phyloP scores from a whole-genome alignment of 768 basidiomycete species.

The Hygrocybe coccinea region DNA sequence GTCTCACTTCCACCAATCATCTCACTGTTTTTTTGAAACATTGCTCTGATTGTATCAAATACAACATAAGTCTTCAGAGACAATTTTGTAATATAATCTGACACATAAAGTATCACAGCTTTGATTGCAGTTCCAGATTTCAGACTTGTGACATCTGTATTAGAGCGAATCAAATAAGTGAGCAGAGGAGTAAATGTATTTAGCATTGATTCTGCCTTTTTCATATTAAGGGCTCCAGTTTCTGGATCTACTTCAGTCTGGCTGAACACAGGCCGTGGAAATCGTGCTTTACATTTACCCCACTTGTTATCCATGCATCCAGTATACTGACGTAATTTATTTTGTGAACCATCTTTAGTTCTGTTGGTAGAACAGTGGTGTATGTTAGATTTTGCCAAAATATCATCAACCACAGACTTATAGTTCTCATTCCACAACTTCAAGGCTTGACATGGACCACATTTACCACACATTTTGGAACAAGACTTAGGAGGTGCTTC shows the following conservation, averaged over 20 bases:
- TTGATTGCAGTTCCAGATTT: conserved; percentile 35
- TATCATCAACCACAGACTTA: conserved; percentile 23
- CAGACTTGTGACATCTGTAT: conserved; percentile 33
- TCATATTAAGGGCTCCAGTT: conserved; percentile 24
- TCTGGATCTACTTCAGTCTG: conserved; percentile 25
- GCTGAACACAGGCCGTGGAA: conserved; percentile 24
- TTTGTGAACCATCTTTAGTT: conserved; percentile 15
- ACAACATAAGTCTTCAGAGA: conserved; percentile 31
- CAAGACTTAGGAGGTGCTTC: conserved; percentile 17
- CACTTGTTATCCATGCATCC: conserved; percentile 26
- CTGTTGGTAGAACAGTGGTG: conserved; percentile 20
- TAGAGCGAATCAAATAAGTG: conserved; percentile 30
- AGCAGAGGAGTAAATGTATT: conserved; percentile 29
- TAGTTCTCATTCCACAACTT: conserved; percentile 17
- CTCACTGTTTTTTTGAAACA: conserved; percentile 22
- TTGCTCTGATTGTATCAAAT: conserved; percentile 24
- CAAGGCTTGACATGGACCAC: conserved; percentile 2
- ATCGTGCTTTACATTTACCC: conserved; percentile 29
- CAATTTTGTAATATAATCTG: conserved; percentile 37
- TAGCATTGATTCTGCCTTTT: conserved; percentile 29
- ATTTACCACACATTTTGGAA: conserved; percentile 5
- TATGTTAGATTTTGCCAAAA: conserved; percentile 26
- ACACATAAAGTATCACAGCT: conserved; percentile 29
- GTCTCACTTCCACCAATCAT: conserved; percentile 10
- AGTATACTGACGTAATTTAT: conserved; percentile 7